phyloP scores from a whole-genome alignment of 306 rosid species.

The Carpinus viminea region DNA sequence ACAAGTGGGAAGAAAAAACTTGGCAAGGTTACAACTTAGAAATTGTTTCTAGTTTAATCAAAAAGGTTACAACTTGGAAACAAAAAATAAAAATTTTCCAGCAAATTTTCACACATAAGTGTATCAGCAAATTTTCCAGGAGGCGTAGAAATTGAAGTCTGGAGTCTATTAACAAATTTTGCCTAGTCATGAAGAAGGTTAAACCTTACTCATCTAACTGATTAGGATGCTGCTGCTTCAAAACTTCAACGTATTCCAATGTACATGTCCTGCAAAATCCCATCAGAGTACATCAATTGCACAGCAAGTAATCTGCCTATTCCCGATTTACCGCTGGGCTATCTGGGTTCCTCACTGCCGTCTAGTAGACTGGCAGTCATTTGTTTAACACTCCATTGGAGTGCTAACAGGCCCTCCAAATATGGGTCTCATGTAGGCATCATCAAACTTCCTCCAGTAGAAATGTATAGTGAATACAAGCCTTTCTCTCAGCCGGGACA shows the following conservation, averaged over 20 bases:
- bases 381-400: conserved; percentile 35
- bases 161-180: neutral
- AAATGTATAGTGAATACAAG: conserved; percentile 71
- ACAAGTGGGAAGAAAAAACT: neutral
- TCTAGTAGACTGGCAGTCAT: neutral
- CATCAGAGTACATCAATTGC: neutral
- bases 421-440: conserved; percentile 86
- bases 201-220: neutral
- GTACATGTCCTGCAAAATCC: no score
- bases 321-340: conserved; percentile 5
- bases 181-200: neutral
- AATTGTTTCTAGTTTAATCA: neutral
- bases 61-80: no score
- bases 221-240: neutral
- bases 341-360: conserved; percentile 7
- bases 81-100: no score
- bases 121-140: conserved; percentile 1
- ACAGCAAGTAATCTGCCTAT: neutral
- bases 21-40: conserved; percentile 7
- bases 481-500: conserved; percentile 74
- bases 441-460: conserved; percentile 88
- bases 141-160: neutral
- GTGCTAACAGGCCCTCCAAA: conserved; percentile 68
- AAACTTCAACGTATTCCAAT: neutral
- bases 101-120: neutral